Evolutionary conservation across 108 stramenopile genomes (phyloP), one percentile per base, ranked within the genome.

Genomic region (Parietichytrium sp.): DNA sequence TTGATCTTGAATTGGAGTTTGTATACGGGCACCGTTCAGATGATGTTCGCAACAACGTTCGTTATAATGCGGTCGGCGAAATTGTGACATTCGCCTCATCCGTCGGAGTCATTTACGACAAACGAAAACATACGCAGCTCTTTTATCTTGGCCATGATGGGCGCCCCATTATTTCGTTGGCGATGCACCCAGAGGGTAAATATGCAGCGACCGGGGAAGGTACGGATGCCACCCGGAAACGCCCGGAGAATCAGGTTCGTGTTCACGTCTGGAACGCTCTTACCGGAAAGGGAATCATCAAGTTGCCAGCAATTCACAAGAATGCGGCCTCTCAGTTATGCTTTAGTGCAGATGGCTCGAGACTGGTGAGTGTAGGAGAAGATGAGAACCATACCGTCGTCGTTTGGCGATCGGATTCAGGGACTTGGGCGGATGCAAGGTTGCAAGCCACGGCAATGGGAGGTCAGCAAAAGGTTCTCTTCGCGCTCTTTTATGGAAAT

Each of bases 151-250:
- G 85, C 25, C 89, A 91, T 49, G 77, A 51, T 7, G 61, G 61
- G 29, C 92, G 86, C 36, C 83, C 88, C 25, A 88, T 93, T 33
- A 51, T 83, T 42, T 87, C 83, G 38, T 48, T 93, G n/a, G 83
- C 92, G 15, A 6, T 89, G 26, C 90, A 93, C 82, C 87, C 85
- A 31, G 55, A 31, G 16, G 82, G 82, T n/a, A 61, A 29, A 13
- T 47, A 88, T 16, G 86, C 91, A 27, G 93, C 92, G 23, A 82
- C 92, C 27, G 92, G 92, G 16, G 89, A 93, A 79, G 82, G 61
- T 42, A 72, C 38, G 15, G 36, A 42, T 27, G 45, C 16, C 61
- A 72, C 36, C 20, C 61, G 61, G 10, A 33, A 42, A 42, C 61
- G 61, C n/a, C 61, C 81, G 18, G 54, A 89, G 2, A 36, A 33